Evolutionary conservation across 441 rosid species (phyloP).

Genomic region (Lagerstroemia fauriei): DNA sequence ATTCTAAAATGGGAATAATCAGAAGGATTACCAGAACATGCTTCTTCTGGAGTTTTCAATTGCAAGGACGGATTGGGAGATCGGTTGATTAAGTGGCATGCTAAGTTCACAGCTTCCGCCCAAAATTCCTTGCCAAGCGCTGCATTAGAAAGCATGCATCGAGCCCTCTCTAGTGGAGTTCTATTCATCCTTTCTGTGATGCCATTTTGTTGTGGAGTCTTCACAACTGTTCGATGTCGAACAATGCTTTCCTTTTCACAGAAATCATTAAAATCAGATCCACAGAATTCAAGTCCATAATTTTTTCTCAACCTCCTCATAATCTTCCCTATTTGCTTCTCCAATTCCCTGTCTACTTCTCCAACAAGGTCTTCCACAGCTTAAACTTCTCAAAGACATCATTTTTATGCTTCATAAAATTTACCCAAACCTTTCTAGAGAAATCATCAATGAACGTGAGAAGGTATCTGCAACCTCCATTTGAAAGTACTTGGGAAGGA

Average conservation of each 20-base stretch:
- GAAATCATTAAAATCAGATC: neutral
- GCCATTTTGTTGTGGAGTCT: neutral
- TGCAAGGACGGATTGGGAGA: neutral
- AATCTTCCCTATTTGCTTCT: neutral
- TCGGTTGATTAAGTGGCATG: neutral
- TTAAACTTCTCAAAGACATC: neutral
- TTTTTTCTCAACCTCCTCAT: neutral
- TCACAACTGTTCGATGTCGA: neutral
- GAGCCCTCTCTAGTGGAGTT: neutral
- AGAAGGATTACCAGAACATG: too few species aligned
- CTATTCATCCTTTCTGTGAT: neutral
- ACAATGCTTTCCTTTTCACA: neutral
- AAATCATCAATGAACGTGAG: neutral
- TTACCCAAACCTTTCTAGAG: neutral
- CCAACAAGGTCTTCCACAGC: neutral
- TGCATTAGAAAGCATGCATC: neutral
- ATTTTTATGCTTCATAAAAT: neutral
- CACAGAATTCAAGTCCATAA: neutral
- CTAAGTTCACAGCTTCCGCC: neutral
- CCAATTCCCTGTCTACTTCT: neutral
- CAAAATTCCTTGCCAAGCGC: neutral
- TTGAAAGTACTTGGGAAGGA: neutral
- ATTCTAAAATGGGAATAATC: too few species aligned
- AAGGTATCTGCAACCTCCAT: neutral
- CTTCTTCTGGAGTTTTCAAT: neutral